These are phyloP conservation scores for Biscogniauxia marginata DNA, from an alignment of 2,329 filamentous ascomycete genomes.

Conservation along the genomic window DNA sequence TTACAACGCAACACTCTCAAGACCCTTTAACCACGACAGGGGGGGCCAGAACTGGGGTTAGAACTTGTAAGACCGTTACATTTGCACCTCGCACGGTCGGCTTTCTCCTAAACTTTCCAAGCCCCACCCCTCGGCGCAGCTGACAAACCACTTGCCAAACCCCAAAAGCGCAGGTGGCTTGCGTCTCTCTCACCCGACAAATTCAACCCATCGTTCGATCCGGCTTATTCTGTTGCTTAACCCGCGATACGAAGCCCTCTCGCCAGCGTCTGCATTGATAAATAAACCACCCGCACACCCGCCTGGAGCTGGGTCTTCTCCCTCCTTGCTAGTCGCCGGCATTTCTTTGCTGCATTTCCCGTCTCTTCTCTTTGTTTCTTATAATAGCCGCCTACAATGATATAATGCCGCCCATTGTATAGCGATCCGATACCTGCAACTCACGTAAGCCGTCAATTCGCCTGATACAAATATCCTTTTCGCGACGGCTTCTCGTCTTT, in stretches of 20 bases:
- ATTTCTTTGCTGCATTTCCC: conserved; percentile 1
- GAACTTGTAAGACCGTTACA: not conserved
- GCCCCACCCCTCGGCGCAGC: not conserved
- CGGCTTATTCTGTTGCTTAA: not conserved
- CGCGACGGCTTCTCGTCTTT: not conserved
- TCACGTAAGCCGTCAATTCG: conserved; percentile 5
- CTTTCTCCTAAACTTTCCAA: not conserved
- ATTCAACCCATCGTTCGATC: not conserved
- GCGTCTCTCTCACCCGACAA: not conserved
- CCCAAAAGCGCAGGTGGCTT: not conserved
- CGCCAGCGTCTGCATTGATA: conserved; percentile 6
- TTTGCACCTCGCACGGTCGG: not conserved
- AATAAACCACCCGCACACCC: conserved; percentile 12
- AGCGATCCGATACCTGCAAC: conserved; percentile 7
- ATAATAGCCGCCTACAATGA: conserved; percentile 6
- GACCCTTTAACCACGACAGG: not conserved
- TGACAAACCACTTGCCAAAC: not conserved
- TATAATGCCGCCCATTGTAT: conserved; percentile 21
- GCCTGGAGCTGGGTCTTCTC: conserved; percentile 22
- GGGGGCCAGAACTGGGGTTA: not conserved
- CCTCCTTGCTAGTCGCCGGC: conserved; percentile 1
- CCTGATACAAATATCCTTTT: not conserved
- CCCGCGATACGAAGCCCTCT: not conserved
- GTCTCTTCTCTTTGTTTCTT: conserved; percentile 5
- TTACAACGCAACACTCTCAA: not conserved